phyloP scores from a whole-genome alignment of 2,329 filamentous ascomycete species.

The Fusarium pseudograminearum region DNA sequence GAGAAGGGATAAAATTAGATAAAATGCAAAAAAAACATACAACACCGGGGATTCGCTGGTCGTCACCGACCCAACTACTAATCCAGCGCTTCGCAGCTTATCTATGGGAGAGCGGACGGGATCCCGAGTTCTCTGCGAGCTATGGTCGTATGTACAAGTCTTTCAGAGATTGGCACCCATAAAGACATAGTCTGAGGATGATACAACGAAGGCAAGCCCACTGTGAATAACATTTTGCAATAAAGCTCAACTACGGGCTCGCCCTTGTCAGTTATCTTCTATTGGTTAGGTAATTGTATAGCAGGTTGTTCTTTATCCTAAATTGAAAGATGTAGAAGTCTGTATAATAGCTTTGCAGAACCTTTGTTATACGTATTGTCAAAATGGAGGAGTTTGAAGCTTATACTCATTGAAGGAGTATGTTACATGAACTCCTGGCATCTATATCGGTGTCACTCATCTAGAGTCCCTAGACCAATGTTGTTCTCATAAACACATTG shows the following conservation, averaged over 20 bases:
- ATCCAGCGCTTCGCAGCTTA: background rate
- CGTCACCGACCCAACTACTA: background rate
- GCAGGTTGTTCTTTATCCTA: too few relatives aligned
- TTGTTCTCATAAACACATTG: too few relatives aligned
- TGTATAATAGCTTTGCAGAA: too few relatives aligned
- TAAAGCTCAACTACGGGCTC: background rate
- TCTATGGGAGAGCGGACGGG: slow-evolving; percentile 6
- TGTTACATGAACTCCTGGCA: too few relatives aligned
- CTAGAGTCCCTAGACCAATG: too few relatives aligned
- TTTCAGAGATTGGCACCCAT: accelerated
- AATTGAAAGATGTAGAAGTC: too few relatives aligned
- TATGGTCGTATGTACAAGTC: background rate
- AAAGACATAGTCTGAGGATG: background rate
- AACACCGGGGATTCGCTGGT: background rate
- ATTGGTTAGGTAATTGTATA: too few relatives aligned
- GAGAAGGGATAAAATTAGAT: background rate
- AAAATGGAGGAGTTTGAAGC: too few relatives aligned
- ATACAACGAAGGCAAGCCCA: background rate
- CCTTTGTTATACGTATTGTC: too few relatives aligned
- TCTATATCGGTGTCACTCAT: too few relatives aligned
- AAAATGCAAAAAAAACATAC: background rate
- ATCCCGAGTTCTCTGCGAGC: slow-evolving; percentile 1
- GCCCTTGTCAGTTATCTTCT: too few relatives aligned
- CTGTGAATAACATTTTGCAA: background rate
- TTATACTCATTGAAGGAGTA: too few relatives aligned